A percentile compares a stretch with the other conserved stretches of the same genome.
phyloP scores from a whole-genome alignment of 495 filamentous ascomycete genomes.

The Tuber magnatum region DNA sequence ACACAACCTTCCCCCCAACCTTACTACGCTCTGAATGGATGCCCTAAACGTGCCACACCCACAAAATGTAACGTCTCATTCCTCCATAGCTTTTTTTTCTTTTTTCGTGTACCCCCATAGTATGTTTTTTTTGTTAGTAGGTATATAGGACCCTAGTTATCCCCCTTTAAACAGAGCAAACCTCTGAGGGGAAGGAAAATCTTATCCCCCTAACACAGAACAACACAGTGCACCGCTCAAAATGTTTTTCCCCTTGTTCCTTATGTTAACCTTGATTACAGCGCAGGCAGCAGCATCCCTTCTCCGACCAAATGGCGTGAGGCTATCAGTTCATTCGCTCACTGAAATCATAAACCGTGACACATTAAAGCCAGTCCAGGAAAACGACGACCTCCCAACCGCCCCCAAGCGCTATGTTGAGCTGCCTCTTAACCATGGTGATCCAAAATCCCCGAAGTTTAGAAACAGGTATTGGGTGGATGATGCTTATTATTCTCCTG shows the following conservation, averaged over 20 bases:
- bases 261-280: background rate
- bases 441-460: constrained; percentile 45
- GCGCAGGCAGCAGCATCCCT: background rate
- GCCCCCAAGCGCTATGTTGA: constrained; percentile 9
- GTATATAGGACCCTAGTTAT: background rate
- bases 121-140: background rate
- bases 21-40: background rate
- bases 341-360: background rate
- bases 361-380: background rate
- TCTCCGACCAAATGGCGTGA: background rate
- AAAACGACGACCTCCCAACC: background rate
- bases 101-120: background rate
- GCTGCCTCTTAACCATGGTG: constrained; percentile 23
- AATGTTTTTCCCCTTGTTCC: background rate
- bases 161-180: background rate
- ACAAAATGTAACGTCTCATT: background rate
- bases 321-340: background rate
- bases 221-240: background rate
- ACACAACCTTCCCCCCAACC: background rate
- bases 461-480: constrained; percentile 53
- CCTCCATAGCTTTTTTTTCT: background rate
- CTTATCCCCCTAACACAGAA: background rate
- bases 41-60: background rate
- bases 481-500: constrained; percentile 47
- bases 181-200: background rate